Conservation (phyloP, 2,329 filamentous ascomycete genomes). For the Pseudogymnoascus sp. region DNA sequence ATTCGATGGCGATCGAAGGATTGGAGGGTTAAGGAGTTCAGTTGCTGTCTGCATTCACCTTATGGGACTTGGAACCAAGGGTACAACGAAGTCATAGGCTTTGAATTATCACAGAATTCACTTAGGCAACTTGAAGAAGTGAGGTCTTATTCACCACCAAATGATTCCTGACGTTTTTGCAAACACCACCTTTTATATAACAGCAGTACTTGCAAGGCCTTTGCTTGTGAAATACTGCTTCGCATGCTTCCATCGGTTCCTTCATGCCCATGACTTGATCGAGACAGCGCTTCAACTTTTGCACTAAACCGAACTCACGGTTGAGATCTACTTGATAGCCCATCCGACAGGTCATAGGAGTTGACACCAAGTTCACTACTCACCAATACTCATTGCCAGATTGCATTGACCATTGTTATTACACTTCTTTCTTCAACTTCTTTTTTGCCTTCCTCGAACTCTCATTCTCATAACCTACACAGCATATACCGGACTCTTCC, state of each 20-base stretch:
- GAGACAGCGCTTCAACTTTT: neutral
- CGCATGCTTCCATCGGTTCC: neutral
- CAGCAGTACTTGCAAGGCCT: neutral
- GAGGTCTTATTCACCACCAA: neutral
- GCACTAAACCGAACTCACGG: neutral
- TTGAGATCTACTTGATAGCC: neutral
- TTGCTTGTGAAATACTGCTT: neutral
- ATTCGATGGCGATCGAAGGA: neutral
- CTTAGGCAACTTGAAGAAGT: neutral
- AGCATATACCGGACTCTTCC: neutral
- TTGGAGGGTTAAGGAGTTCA: neutral
- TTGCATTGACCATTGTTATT: neutral
- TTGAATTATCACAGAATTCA: neutral
- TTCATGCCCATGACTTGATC: neutral
- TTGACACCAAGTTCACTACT: neutral
- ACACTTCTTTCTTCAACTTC: neutral
- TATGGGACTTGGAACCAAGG: neutral
- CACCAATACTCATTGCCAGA: neutral
- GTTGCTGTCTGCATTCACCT: neutral
- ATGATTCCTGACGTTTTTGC: neutral
- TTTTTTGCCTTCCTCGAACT: neutral
- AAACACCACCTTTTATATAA: neutral
- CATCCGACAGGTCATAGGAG: neutral
- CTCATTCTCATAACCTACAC: neutral
- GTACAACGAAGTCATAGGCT: neutral